Base-by-base conservation (phyloP, 2,329 filamentous ascomycete species). In the Aureobasidium uvarum region DNA sequence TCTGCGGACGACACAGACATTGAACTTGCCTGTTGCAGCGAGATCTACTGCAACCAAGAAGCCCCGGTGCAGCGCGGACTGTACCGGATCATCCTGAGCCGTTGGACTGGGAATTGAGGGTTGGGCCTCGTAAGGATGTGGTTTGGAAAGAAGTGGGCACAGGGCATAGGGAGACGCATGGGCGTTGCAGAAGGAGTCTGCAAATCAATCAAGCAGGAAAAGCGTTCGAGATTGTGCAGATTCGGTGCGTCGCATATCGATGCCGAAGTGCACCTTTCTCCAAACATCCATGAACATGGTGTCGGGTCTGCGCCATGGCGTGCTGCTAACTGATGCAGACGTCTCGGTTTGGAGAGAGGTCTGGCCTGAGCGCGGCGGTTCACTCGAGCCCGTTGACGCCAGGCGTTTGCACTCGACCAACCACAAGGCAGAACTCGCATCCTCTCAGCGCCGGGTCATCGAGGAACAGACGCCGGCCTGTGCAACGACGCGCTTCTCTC, bases 211-310 rank as follows among this genome's bases (percentile, higher is more conserved):
- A 48, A 63, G 48, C 60, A 63, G 38, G 60, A 16, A 52, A 43
- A 20, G 25, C 51, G 60, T 36, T 48, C 60, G 23, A 43, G 48
- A 52, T 51, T n/a, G 46, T 52, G 60, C 60, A 63, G 59, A 51
- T 62, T 62, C 59, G 59, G 59, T 62, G 59, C 59, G 36, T 63
- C 60, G 60, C 60, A 63, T 62, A 41, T 54, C 60, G 36, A 63
- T 63, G 48, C 60, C 60, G 60, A 25, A 63, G 25, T 36, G n/a
- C 60, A 63, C 48, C 36, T 54, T 60, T 36, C 16, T 45, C 60
- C 60, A 52, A 43, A 43, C 60, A 63, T 63, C 60, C 60, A 54
- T 48, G 38, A 25, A 63, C 60, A 63, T 54, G 60, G 60, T 52
- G 60, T 45, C 48, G 60, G 60, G 60, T 54, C n/a, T 45, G 23